Evolutionary conservation across 2,329 filamentous ascomycete genomes (phyloP).

Genomic region (Pseudohalonectria lignicola): DNA sequence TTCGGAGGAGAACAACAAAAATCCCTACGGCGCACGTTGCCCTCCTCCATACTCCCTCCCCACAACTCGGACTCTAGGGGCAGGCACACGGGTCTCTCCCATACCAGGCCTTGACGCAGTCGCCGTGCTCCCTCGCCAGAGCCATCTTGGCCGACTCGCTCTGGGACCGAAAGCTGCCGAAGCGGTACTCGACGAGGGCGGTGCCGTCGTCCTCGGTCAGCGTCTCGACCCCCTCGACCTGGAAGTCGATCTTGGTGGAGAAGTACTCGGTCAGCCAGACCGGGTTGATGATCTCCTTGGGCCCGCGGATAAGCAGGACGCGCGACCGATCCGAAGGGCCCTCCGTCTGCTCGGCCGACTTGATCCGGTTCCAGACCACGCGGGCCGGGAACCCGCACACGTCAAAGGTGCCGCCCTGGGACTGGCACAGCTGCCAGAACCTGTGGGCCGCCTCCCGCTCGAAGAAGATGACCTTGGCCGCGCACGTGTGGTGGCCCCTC

Average conservation of each 20-base stretch:
- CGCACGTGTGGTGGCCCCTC: constrained; percentile 22
- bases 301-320: constrained; percentile 38
- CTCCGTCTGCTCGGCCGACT: constrained; percentile 17
- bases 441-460: constrained; percentile 23
- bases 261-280: constrained; percentile 28
- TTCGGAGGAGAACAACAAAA: too few species aligned
- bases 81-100: constrained; percentile 8
- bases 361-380: constrained; percentile 38
- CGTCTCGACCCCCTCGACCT: constrained; percentile 27
- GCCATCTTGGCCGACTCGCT: constrained; percentile 31
- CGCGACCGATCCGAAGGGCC: constrained; percentile 22
- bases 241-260: constrained; percentile 27
- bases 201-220: neutral
- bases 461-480: constrained; percentile 40
- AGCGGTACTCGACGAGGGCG: constrained; percentile 35
- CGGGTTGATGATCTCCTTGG: constrained; percentile 29
- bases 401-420: constrained; percentile 17
- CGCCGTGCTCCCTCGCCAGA: constrained; percentile 12
- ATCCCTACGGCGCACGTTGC: too few species aligned
- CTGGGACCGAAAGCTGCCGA: constrained; percentile 45
- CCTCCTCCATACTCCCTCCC: too few species aligned
- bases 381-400: constrained; percentile 24
- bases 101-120: constrained; percentile 9
- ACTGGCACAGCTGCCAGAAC: constrained; percentile 13
- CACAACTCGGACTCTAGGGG: too few species aligned